phyloP scores from a whole-genome alignment of 176 grass and related monocot genomes.

The Ananas comosus region DNA sequence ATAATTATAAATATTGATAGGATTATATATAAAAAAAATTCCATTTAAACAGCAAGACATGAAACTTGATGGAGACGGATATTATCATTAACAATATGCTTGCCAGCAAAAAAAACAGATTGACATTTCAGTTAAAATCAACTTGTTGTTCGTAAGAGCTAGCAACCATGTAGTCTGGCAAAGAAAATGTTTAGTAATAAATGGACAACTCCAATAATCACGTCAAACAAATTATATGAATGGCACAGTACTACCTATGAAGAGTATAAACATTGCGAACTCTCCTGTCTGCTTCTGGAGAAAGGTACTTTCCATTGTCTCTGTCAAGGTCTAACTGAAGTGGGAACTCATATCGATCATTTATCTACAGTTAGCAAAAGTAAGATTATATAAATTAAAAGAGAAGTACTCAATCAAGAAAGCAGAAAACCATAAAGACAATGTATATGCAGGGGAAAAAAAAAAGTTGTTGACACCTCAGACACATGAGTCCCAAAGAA shows the following conservation, averaged over 20 bases:
- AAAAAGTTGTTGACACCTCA: no score
- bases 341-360: conserved; percentile 97
- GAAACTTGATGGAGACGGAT: background rate
- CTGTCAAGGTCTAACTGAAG: conserved; percentile 98
- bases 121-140: background rate
- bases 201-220: background rate
- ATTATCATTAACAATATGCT: background rate
- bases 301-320: conserved; percentile 85
- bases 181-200: background rate
- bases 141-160: background rate
- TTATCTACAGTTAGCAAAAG: conserved; percentile 66
- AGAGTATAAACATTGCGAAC: conserved; percentile 95
- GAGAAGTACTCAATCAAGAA: background rate
- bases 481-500: no score
- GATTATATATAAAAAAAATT: no score
- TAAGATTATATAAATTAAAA: conserved; percentile 22
- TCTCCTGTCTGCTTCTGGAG: conserved; percentile 85
- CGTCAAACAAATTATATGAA: background rate
- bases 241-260: conserved; percentile 55
- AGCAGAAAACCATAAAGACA: no score
- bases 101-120: background rate
- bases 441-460: no score
- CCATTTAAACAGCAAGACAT: no score
- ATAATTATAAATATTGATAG: no score
- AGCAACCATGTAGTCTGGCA: background rate